These are phyloP conservation scores for Taphrina communis DNA, from an alignment of 1,139 yeast genomes.

Conservation along the genomic window DNA sequence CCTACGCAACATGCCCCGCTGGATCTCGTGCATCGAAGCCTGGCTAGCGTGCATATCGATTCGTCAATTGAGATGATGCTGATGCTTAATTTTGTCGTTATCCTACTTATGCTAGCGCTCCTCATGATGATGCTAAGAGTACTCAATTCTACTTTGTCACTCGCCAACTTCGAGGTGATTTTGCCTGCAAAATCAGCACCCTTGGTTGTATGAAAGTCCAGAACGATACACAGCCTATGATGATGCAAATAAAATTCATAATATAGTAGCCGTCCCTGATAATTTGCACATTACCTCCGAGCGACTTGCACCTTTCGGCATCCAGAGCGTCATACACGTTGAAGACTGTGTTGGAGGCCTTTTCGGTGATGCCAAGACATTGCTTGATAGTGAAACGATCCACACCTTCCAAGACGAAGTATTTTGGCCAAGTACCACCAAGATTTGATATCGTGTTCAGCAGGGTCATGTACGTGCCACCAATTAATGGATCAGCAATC, in stretches of 20 bases:
- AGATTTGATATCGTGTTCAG: slow-evolving; percentile 87
- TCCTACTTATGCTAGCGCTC: neutral
- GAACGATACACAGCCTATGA: slow-evolving; percentile 69
- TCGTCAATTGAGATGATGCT: too few species aligned
- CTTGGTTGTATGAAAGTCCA: slow-evolving; percentile 69
- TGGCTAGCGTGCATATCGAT: too few species aligned
- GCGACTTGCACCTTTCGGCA: slow-evolving; percentile 59
- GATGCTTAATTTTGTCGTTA: neutral
- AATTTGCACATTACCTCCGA: slow-evolving; percentile 63
- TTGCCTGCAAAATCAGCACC: slow-evolving; percentile 62
- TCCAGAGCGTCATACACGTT: slow-evolving; percentile 56
- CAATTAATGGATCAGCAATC: slow-evolving; percentile 92
- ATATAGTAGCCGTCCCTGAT: slow-evolving; percentile 82
- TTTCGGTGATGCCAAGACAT: slow-evolving; percentile 32
- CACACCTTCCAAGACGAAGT: slow-evolving; percentile 75
- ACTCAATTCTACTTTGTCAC: slow-evolving; percentile 50
- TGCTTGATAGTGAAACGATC: slow-evolving; percentile 66
- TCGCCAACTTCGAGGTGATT: slow-evolving; percentile 75
- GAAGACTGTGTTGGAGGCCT: slow-evolving; percentile 36
- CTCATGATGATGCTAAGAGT: neutral
- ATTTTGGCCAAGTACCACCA: slow-evolving; percentile 98
- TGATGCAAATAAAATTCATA: slow-evolving; percentile 74
- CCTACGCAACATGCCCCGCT: too few species aligned
- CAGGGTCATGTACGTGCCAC: slow-evolving; percentile 98
- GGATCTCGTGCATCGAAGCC: too few species aligned